phyloP scores from a whole-genome alignment of 2,329 filamentous ascomycete species.

The Lizonia empirigonia region DNA sequence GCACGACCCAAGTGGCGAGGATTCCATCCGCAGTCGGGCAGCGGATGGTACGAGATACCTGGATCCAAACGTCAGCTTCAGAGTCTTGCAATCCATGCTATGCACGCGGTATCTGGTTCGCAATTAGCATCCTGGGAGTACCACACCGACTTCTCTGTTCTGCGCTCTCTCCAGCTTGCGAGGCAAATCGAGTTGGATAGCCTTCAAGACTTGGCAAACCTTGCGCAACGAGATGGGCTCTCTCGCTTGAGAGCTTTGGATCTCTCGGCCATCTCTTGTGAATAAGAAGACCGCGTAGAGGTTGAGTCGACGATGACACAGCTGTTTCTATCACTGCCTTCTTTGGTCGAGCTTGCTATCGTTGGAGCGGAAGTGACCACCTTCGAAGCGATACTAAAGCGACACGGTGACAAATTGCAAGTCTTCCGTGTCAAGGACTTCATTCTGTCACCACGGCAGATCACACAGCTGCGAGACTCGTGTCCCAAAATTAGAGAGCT shows the following conservation, averaged over 20 bases:
- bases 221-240: no score
- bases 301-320: no score
- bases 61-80: not conserved
- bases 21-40: conserved; percentile 1
- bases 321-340: no score
- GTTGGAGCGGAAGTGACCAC: not conserved
- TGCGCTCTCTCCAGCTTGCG: no score
- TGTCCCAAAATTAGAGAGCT: not conserved
- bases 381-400: not conserved
- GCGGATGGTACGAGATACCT: not conserved
- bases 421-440: not conserved
- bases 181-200: no score
- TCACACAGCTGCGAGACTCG: not conserved
- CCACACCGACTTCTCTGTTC: no score
- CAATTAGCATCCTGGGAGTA: no score
- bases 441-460: not conserved
- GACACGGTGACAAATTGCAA: not conserved
- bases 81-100: not conserved
- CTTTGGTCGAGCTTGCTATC: no score
- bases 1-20: conserved; percentile 1
- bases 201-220: no score
- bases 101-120: not conserved
- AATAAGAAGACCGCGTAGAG: no score
- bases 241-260: no score
- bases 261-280: no score